phyloP scores from a whole-genome alignment of 2,329 filamentous ascomycete species.

The Cyphellophora europaea region DNA sequence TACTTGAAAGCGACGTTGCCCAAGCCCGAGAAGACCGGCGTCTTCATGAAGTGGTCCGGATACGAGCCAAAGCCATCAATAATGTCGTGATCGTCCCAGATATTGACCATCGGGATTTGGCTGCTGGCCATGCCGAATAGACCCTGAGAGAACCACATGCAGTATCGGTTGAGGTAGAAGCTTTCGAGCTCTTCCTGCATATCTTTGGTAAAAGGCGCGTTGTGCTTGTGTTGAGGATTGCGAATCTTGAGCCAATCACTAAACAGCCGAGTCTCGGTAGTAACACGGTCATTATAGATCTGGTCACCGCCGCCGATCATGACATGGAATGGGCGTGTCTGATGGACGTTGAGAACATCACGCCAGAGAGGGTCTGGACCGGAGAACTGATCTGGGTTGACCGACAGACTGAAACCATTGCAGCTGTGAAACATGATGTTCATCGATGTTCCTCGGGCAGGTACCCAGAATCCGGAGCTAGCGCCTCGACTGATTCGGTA shows the following conservation, averaged over 20 bases:
- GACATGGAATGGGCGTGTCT: slow-evolving; percentile 86
- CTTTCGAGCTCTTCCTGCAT: slow-evolving; percentile 82
- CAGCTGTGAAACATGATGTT: slow-evolving; percentile 99
- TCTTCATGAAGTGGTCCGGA: slow-evolving; percentile 81
- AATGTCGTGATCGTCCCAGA: slow-evolving; percentile 92
- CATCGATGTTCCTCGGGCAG: slow-evolving; percentile 74
- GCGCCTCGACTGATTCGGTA: slow-evolving; percentile 94
- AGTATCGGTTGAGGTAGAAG: slow-evolving; percentile 83
- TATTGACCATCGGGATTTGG: slow-evolving; percentile 97
- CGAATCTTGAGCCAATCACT: slow-evolving; percentile 74
- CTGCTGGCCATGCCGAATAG: slow-evolving; percentile 85
- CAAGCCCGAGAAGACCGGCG: slow-evolving; percentile 79
- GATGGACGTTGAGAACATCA: slow-evolving; percentile 86
- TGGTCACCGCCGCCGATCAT: slow-evolving; percentile 98
- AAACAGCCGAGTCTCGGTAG: slow-evolving; percentile 66
- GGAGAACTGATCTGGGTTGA: slow-evolving; percentile 69
- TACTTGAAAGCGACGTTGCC: slow-evolving; percentile 95
- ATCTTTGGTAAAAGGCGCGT: slow-evolving; percentile 64
- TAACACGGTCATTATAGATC: slow-evolving; percentile 85
- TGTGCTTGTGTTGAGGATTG: slow-evolving; percentile 70
- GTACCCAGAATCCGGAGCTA: slow-evolving; percentile 88
- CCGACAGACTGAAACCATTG: slow-evolving; percentile 83
- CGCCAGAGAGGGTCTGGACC: slow-evolving; percentile 96
- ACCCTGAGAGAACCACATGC: slow-evolving; percentile 93
- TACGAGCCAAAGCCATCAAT: slow-evolving; percentile 92